Evolutionary conservation across 345 rosid species (phyloP).

Genomic region (Salix brachista): DNA sequence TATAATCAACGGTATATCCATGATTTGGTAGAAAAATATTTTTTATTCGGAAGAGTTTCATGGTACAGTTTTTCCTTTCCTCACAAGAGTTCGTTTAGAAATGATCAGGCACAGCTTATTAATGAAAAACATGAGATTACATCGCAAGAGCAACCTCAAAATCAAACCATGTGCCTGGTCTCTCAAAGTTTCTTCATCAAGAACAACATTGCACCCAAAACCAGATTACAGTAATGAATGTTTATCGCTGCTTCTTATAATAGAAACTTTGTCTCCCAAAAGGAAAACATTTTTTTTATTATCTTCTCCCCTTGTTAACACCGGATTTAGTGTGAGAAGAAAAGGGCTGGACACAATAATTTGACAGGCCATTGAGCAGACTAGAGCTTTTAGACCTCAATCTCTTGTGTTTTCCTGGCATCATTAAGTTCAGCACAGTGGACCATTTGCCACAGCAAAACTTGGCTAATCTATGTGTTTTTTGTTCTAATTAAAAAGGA

Average conservation of each 20-base stretch:
- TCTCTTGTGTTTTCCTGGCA: background rate
- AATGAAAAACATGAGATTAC: no score
- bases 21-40: no score
- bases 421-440: background rate
- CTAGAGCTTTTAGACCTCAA: background rate
- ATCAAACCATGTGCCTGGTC: conserved; percentile 16
- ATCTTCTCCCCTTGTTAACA: background rate
- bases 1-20: no score
- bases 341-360: conserved; percentile 9
- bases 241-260: background rate
- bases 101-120: no score
- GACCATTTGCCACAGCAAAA: background rate
- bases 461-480: background rate
- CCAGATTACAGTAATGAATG: conserved; percentile 1
- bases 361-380: conserved; percentile 9
- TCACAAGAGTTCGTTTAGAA: background rate
- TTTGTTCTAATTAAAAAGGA: background rate
- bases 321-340: conserved; percentile 4
- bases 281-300: conserved; percentile 10
- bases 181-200: background rate
- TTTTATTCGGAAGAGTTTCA: background rate
- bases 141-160: no score
- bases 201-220: conserved; percentile 9
- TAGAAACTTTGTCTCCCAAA: conserved; percentile 18
- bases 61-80: background rate